Conservation (phyloP, 129 eudicot genomes). For the carrot (Daucus carota) region DH1_v3.0 NC_030384.2:29867501-29868000, state of each 20-base stretch:
- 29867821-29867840: slow-evolving; percentile 21
- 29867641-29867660: slow-evolving; percentile 79
- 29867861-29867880: slow-evolving; percentile 1
- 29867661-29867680: slow-evolving; percentile 84
- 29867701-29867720: slow-evolving; percentile 19
- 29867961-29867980: neutral
- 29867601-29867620: neutral
- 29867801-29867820: slow-evolving; percentile 25
- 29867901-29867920: neutral
- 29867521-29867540: neutral
- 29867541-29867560: neutral
- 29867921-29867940: neutral
- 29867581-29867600: neutral
- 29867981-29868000: slow-evolving; percentile 6
- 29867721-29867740: neutral
- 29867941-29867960: neutral
- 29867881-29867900: neutral
- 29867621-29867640: slow-evolving; percentile 2
- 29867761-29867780: slow-evolving; percentile 15
- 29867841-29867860: slow-evolving; percentile 32
- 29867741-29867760: slow-evolving; percentile 22
- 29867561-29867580: neutral
- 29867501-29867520: neutral
- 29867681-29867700: slow-evolving; percentile 58
- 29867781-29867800: slow-evolving; percentile 17